A percentile compares a stretch with the other conserved stretches of the same genome.
Conservation (phyloP, 2,329 filamentous ascomycete genomes). For the Ophioceras dolichostomum region DNA sequence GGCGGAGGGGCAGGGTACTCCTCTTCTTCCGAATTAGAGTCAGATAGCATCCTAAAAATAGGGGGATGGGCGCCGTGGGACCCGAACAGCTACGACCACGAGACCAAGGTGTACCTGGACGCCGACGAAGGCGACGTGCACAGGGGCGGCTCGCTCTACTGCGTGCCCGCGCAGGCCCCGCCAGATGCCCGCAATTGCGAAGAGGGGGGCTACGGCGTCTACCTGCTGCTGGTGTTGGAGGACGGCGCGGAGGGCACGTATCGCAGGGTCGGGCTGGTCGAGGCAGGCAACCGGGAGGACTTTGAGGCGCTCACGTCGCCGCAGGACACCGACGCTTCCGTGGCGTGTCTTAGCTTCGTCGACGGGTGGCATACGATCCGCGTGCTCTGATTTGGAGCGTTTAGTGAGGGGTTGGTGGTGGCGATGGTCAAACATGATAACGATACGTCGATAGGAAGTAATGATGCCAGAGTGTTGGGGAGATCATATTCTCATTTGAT, state of each 20-base stretch:
- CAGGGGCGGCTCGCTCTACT: not conserved
- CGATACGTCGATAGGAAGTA: no score
- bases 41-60: not conserved
- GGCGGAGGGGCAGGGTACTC: no score
- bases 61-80: not conserved
- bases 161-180: not conserved
- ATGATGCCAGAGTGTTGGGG: no score
- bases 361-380: not conserved
- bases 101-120: not conserved
- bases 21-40: no score
- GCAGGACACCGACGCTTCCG: not conserved
- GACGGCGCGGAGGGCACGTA: not conserved
- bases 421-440: no score
- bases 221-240: not conserved
- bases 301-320: not conserved
- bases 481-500: no score
- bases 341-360: not conserved
- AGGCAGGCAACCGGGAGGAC: not conserved
- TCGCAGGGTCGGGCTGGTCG: not conserved
- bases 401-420: no score
- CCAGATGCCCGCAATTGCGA: no score
- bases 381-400: not conserved
- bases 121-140: not conserved
- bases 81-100: not conserved
- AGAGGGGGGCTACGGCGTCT: not conserved